Conservation (phyloP, 2,329 filamentous ascomycete species). For the Diaporthe amygdali region DNA sequence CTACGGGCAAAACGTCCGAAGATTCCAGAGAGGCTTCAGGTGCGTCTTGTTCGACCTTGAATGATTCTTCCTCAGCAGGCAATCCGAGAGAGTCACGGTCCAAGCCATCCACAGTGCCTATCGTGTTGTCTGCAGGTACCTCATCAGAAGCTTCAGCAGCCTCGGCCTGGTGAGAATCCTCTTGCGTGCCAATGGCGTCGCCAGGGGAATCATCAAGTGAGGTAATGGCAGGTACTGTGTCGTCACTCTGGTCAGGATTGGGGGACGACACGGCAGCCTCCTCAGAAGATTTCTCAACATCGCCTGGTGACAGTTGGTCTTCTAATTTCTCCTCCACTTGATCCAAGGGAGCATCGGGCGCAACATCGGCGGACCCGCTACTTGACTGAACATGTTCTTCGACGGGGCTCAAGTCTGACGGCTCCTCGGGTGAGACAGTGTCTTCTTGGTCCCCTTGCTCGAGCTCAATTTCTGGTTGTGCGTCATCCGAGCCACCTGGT, state of each 20-base stretch:
- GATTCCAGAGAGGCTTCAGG: constrained; percentile 7
- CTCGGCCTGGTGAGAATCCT: not conserved
- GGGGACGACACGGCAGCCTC: not conserved
- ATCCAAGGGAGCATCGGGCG: not conserved
- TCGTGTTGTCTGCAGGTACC: not conserved
- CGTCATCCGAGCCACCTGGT: not conserved
- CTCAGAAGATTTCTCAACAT: no score
- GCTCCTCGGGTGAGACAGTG: not conserved
- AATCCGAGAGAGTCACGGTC: not conserved
- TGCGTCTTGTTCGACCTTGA: not conserved
- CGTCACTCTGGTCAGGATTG: not conserved
- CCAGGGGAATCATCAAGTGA: not conserved
- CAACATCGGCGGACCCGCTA: not conserved
- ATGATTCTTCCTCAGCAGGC: not conserved
- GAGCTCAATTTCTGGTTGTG: not conserved
- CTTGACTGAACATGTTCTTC: not conserved
- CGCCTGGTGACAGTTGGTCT: no score
- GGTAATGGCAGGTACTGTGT: not conserved
- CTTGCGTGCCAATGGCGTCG: not conserved
- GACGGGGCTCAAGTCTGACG: not conserved
- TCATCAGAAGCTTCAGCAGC: not conserved
- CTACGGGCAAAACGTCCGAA: not conserved
- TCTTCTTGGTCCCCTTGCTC: not conserved
- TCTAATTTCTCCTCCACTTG: not conserved
- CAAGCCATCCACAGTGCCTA: not conserved